Conservation (phyloP, 176 grass and related monocot genomes). For the Bonia amplexicaulis region DNA sequence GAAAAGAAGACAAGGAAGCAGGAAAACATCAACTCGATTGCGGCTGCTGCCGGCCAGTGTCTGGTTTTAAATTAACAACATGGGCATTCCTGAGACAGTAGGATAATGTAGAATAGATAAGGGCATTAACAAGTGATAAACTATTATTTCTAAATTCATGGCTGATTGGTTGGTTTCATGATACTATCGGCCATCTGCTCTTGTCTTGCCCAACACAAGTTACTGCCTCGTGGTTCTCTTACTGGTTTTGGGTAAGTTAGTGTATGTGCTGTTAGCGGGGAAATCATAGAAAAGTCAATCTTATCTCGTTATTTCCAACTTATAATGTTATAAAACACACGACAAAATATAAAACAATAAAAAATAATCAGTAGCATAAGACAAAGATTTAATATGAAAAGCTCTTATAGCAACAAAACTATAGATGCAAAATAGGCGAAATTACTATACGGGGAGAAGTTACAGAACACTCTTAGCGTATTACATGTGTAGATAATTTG, state of each 20-base stretch:
- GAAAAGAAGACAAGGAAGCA: not conserved
- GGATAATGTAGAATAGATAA: constrained; percentile 18
- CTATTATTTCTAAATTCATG: constrained; percentile 7
- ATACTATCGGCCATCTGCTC: not conserved
- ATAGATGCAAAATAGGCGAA: too few relatives aligned
- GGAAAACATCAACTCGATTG: not conserved
- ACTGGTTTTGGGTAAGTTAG: not conserved
- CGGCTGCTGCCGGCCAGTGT: not conserved
- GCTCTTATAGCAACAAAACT: too few relatives aligned
- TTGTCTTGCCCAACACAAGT: not conserved
- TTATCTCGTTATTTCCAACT: not conserved
- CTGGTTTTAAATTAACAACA: not conserved
- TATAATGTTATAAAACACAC: too few relatives aligned
- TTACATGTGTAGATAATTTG: too few relatives aligned
- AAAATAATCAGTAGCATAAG: too few relatives aligned
- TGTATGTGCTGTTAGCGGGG: not conserved
- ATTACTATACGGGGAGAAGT: too few relatives aligned
- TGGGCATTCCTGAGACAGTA: not conserved
- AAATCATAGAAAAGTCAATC: not conserved
- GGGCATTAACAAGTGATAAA: constrained; percentile 1
- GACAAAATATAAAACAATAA: too few relatives aligned
- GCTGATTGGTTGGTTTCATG: not conserved
- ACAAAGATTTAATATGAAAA: too few relatives aligned
- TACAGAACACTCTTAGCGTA: too few relatives aligned
- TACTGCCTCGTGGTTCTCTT: constrained; percentile 10